A percentile compares a stretch with the other conserved stretches of the same genome.
phyloP scores from a whole-genome alignment of 164 flowering plant species.

The Umbellularia californica region DNA sequence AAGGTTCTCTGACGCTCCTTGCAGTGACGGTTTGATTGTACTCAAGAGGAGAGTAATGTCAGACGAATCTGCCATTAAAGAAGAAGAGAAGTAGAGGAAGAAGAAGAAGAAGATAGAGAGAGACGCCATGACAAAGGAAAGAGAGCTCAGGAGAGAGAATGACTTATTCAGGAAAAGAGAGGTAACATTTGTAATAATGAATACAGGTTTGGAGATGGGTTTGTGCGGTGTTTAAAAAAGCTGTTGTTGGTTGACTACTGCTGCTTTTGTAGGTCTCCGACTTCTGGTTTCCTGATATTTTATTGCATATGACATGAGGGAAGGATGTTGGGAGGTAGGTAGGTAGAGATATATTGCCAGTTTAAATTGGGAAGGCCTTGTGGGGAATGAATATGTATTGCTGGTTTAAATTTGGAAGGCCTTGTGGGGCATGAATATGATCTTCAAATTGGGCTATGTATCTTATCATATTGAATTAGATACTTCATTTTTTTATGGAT shows the following conservation, averaged over 20 bases:
- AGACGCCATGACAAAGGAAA: slow-evolving; percentile 4
- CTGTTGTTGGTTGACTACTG: slow-evolving; percentile 9
- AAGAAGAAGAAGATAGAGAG: neutral
- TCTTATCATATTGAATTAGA: too few species aligned
- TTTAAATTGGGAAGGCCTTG: too few species aligned
- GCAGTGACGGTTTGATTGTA: slow-evolving; percentile 66
- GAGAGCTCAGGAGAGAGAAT: neutral
- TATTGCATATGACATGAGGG: too few species aligned
- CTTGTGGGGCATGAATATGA: too few species aligned
- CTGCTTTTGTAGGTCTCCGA: neutral
- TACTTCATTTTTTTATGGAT: too few species aligned
- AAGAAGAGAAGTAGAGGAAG: neutral
- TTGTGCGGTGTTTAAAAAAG: neutral
- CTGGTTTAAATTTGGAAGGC: too few species aligned
- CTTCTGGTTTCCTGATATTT: neutral
- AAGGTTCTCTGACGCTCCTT: slow-evolving; percentile 55
- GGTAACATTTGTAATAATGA: neutral
- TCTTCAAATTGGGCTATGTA: too few species aligned
- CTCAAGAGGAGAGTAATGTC: slow-evolving; percentile 64
- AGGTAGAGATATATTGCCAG: too few species aligned
- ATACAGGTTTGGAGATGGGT: neutral
- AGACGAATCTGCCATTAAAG: slow-evolving; percentile 1
- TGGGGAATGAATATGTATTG: too few species aligned
- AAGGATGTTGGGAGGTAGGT: too few species aligned
- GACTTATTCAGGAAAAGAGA: neutral